phyloP scores from a whole-genome alignment of 2,329 filamentous ascomycete genomes.

The Bipolaris gigantea region DNA sequence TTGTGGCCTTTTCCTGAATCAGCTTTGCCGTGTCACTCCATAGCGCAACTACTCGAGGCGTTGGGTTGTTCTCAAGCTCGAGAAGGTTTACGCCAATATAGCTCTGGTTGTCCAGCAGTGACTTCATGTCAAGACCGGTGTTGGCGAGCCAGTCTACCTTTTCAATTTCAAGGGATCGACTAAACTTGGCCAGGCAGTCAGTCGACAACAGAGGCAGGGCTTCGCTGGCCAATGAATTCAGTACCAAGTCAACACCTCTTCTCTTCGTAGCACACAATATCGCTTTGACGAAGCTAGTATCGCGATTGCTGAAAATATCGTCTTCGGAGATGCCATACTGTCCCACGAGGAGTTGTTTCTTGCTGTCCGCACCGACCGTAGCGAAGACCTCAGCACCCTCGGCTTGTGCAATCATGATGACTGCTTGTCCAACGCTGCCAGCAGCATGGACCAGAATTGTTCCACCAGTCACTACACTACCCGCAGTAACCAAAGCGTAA shows the following conservation, averaged over 20 bases:
- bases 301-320: constrained; percentile 34
- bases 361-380: constrained; percentile 17
- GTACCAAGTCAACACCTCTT: constrained; percentile 39
- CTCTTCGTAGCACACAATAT: constrained; percentile 19
- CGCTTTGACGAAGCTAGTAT: constrained; percentile 11
- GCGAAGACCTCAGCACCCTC: constrained; percentile 21
- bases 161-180: constrained; percentile 33
- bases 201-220: constrained; percentile 25
- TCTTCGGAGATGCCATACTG: constrained; percentile 20
- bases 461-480: constrained; percentile 25
- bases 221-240: constrained; percentile 38
- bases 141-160: constrained; percentile 14
- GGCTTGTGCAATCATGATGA: constrained; percentile 23
- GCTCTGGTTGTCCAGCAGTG: constrained; percentile 9
- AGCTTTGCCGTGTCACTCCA: constrained; percentile 2
- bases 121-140: constrained; percentile 17
- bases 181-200: constrained; percentile 31
- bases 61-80: constrained; percentile 2
- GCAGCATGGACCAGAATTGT: constrained; percentile 32
- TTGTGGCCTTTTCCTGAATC: constrained; percentile 4
- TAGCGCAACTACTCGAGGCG: neutral
- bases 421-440: constrained; percentile 29
- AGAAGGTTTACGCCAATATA: constrained; percentile 11
- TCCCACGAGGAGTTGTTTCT: constrained; percentile 17
- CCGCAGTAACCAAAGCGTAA: constrained; percentile 3